Evolutionary conservation across 352 stramenopile species (phyloP).

Genomic region (Globisporangium uncinulatum): DNA sequence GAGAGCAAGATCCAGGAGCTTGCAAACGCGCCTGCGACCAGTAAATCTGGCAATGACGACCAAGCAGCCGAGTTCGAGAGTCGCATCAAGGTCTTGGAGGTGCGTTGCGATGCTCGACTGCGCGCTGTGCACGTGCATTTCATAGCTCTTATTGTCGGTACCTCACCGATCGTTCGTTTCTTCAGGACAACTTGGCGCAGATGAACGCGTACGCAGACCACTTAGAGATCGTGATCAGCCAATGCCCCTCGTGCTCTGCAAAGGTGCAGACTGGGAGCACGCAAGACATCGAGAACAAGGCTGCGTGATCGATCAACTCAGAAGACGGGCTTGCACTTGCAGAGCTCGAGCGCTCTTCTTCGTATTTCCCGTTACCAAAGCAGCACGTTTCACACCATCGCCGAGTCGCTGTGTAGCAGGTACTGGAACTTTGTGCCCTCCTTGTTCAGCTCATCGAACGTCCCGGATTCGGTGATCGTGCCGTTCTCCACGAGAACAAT

Average conservation of each 20-base stretch:
- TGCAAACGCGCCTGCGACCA: constrained; percentile 2
- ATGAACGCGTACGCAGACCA: constrained; percentile 80
- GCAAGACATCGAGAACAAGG: constrained; percentile 29
- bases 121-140: background rate
- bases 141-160: background rate
- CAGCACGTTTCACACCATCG: constrained; percentile 17
- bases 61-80: constrained; percentile 18
- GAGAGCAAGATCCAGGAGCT: constrained; percentile 15
- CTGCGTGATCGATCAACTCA: constrained; percentile 1
- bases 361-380: background rate
- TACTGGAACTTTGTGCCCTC: constrained; percentile 77
- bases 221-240: constrained; percentile 63
- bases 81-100: constrained; percentile 64
- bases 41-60: constrained; percentile 20
- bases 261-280: constrained; percentile 70
- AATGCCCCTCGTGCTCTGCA: constrained; percentile 59
- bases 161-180: constrained; percentile 1
- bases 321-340: background rate
- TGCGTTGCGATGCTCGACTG: constrained; percentile 10
- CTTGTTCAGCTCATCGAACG: constrained; percentile 68
- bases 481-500: constrained; percentile 84
- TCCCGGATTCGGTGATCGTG: constrained; percentile 68
- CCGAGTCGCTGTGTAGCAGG: constrained; percentile 56
- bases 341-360: background rate
- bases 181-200: constrained; percentile 66